phyloP scores from a whole-genome alignment of 1,284 basidiomycete genomes.

The Puccinia hordei region DNA sequence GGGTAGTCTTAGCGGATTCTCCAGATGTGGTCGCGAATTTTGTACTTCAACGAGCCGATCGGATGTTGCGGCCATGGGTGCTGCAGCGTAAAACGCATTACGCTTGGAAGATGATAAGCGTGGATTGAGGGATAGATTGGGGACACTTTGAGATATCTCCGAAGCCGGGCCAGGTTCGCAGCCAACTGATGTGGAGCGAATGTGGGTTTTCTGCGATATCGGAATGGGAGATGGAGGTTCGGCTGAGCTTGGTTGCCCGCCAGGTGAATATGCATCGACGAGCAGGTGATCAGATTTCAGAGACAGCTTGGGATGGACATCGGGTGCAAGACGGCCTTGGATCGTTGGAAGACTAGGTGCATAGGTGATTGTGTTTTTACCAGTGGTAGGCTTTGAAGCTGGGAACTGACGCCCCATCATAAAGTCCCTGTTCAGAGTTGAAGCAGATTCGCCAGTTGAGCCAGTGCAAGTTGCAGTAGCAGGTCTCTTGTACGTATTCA shows the following conservation, averaged over 20 bases:
- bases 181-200: background rate
- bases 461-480: slow-evolving; percentile 34
- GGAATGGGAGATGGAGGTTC: background rate
- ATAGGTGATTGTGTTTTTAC: background rate
- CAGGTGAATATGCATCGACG: background rate
- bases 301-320: background rate
- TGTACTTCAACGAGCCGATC: slow-evolving; percentile 3
- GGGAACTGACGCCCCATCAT: background rate
- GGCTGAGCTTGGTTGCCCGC: background rate
- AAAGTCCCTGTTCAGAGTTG: background rate
- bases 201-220: background rate
- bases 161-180: background rate
- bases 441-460: background rate
- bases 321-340: background rate
- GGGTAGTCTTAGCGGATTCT: background rate
- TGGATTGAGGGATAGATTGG: background rate
- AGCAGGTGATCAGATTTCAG: background rate
- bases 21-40: background rate
- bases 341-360: slow-evolving; percentile 5
- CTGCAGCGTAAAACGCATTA: slow-evolving; percentile 16
- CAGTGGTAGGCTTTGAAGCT: background rate
- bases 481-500: slow-evolving; percentile 10
- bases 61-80: background rate
- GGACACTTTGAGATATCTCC: background rate
- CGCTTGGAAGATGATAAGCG: slow-evolving; percentile 15